Conservation (phyloP, 2,329 filamentous ascomycete species). For the Penicillium oxalicum region DNA sequence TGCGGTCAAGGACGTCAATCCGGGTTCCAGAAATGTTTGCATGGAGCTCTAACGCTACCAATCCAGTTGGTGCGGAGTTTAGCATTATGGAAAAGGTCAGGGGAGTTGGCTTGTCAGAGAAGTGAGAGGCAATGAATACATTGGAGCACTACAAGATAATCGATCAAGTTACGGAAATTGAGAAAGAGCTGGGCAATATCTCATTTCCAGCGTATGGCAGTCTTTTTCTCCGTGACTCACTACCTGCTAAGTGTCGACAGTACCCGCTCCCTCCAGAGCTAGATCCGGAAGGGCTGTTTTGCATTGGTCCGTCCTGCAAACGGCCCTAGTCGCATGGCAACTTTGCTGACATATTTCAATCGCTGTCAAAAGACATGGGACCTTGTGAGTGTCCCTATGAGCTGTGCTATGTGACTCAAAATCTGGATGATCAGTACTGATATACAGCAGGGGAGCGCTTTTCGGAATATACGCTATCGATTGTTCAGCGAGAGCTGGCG, state of each 20-base stretch:
- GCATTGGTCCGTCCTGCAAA: background rate
- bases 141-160: constrained; percentile 23
- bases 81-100: constrained; percentile 36
- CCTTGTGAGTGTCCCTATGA: background rate
- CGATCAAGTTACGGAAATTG: constrained; percentile 23
- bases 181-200: constrained; percentile 18
- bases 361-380: background rate
- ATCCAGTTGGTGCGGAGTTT: constrained; percentile 33
- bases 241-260: constrained; percentile 4
- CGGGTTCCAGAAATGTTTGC: constrained; percentile 9
- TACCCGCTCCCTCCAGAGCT: background rate
- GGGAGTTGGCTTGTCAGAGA: constrained; percentile 26
- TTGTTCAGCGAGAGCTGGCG: background rate
- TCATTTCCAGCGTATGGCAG: constrained; percentile 33
- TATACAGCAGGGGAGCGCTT: background rate
- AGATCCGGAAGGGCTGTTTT: background rate
- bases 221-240: constrained; percentile 19
- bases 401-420: background rate
- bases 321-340: background rate
- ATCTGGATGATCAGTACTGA: background rate
- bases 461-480: background rate
- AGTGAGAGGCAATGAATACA: constrained; percentile 12
- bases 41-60: constrained; percentile 12
- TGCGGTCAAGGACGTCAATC: constrained; percentile 13
- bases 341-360: background rate